Evolutionary conservation across 1,284 basidiomycete species (phyloP).

Genomic region (Gomphus sp.): DNA sequence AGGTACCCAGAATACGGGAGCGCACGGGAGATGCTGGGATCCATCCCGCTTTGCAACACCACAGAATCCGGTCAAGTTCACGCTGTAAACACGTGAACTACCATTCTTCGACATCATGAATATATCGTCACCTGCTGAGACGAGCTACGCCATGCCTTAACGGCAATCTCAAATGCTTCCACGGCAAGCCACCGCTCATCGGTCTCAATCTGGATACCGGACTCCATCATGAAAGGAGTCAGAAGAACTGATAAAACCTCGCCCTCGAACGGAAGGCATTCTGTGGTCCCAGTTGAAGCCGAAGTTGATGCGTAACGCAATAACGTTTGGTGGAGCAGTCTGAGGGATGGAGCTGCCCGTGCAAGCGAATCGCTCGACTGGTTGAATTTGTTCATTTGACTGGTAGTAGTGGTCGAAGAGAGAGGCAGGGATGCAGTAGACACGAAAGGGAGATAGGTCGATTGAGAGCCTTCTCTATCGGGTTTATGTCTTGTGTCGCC

Average conservation of each 20-base stretch:
- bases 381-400: conserved; percentile 14
- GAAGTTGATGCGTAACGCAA: conserved; percentile 31
- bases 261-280: conserved; percentile 42
- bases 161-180: conserved; percentile 49
- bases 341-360: conserved; percentile 24
- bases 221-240: conserved; percentile 40
- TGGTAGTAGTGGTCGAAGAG: conserved; percentile 16
- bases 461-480: conserved; percentile 26
- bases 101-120: not conserved
- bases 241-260: conserved; percentile 50
- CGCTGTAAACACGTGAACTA: conserved; percentile 24
- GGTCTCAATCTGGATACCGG: conserved; percentile 23
- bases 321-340: conserved; percentile 30
- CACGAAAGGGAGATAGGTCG: conserved; percentile 37
- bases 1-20: conserved; percentile 36
- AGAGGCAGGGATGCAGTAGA: conserved; percentile 29
- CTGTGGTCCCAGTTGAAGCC: conserved; percentile 15
- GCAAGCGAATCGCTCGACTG: not conserved
- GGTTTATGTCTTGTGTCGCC: conserved; percentile 23
- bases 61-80: conserved; percentile 49
- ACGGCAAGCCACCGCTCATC: conserved; percentile 48
- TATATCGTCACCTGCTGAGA: conserved; percentile 34
- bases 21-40: conserved; percentile 30
- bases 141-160: conserved; percentile 44
- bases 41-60: conserved; percentile 55